These are phyloP conservation scores for Citrullus amarus DNA, from an alignment of 306 rosid species.

Conservation along the genomic window DNA sequence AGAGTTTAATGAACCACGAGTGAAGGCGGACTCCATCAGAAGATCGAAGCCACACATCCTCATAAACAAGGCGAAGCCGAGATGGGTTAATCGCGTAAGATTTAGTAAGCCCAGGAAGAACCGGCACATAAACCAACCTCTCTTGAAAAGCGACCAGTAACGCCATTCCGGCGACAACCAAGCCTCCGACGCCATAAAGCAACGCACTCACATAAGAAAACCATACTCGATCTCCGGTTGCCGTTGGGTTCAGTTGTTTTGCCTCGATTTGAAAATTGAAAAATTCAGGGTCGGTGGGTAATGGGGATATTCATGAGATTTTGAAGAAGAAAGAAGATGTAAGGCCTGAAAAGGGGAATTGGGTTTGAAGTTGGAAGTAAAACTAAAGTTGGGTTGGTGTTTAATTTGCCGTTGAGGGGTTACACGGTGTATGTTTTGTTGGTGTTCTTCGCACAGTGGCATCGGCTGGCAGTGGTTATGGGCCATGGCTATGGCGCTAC, in stretches of 20 bases:
- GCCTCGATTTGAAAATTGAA: background rate
- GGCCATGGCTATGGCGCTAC: background rate
- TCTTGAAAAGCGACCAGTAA: slow-evolving; percentile 88
- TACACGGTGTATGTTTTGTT: background rate
- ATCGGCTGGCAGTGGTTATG: background rate
- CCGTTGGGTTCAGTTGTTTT: background rate
- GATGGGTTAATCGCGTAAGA: slow-evolving; percentile 73
- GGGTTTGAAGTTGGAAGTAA: background rate
- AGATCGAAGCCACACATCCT: slow-evolving; percentile 82
- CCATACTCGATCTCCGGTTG: slow-evolving; percentile 29
- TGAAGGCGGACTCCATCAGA: slow-evolving; percentile 92
- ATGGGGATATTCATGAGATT: background rate
- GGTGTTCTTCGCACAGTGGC: background rate
- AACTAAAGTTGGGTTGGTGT: background rate
- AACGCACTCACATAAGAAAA: slow-evolving; percentile 50
- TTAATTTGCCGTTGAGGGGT: background rate
- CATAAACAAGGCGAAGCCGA: slow-evolving; percentile 70
- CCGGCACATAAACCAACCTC: slow-evolving; percentile 86
- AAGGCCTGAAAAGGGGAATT: background rate
- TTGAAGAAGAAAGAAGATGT: background rate
- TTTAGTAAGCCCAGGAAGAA: slow-evolving; percentile 74
- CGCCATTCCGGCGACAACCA: slow-evolving; percentile 84
- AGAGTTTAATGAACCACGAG: slow-evolving; percentile 95
- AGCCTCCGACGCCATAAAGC: slow-evolving; percentile 82
- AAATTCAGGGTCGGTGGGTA: background rate